These are phyloP conservation scores for Lactarius evosmus DNA, from an alignment of 768 basidiomycete genomes.

Conservation along the genomic window DNA sequence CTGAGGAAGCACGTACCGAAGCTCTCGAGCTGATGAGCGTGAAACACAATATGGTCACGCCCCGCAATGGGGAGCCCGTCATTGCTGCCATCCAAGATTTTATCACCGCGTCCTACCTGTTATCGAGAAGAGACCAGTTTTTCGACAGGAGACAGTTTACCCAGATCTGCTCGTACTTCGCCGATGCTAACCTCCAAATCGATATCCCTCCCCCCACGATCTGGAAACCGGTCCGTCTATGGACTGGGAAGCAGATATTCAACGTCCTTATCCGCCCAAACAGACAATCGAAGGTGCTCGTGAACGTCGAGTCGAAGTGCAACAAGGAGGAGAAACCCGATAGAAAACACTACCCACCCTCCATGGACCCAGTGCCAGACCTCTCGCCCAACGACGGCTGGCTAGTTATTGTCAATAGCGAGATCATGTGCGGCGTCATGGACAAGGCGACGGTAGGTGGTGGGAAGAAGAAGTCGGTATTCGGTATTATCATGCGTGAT, in stretches of 20 bases:
- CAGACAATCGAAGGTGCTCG: conserved; percentile 71
- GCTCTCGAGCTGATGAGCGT: conserved; percentile 97
- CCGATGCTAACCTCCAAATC: conserved; percentile 86
- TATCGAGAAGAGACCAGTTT: conserved; percentile 90
- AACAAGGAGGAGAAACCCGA: conserved; percentile 82
- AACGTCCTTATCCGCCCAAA: conserved; percentile 96
- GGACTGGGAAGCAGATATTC: conserved; percentile 99
- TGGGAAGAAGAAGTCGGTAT: conserved; percentile 99
- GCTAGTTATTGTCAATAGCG: conserved; percentile 94
- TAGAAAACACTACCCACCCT: conserved; percentile 52
- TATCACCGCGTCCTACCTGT: conserved; percentile 95
- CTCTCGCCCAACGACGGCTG: conserved; percentile 97
- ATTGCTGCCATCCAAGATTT: conserved; percentile 99
- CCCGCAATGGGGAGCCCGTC: conserved; percentile 97
- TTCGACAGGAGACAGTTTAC: conserved; percentile 93
- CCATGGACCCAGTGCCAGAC: conserved; percentile 68
- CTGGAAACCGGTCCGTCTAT: conserved; percentile 86
- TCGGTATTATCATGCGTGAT: conserved; percentile 95
- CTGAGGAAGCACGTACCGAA: conserved; percentile 96
- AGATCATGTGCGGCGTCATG: conserved; percentile 99
- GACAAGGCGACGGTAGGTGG: conserved; percentile 97
- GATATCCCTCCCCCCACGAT: conserved; percentile 95
- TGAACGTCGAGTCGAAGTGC: conserved; percentile 96
- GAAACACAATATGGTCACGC: conserved; percentile 95
- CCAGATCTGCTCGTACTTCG: conserved; percentile 93